A percentile compares a stretch with the other conserved stretches of the same genome.
Conservation (phyloP, 1,139 yeast species). For the Sugiyamaella novakii region DNA sequence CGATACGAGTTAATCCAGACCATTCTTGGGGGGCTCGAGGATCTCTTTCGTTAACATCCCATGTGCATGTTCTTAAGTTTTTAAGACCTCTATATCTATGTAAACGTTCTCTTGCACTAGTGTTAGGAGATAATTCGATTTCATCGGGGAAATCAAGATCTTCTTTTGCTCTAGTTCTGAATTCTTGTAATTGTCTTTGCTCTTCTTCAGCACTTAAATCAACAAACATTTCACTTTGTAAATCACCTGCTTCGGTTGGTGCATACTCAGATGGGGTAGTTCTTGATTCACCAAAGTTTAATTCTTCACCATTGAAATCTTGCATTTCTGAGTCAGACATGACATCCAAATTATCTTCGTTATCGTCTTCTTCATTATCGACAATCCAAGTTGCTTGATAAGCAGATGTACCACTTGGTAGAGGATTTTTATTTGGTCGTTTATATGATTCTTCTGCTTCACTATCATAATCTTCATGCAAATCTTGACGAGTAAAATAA, state of each 20-base stretch:
- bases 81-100: conserved; percentile 83
- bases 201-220: conserved; percentile 85
- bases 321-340: conserved; percentile 39
- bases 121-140: conserved; percentile 75
- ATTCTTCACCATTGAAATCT: conserved; percentile 26
- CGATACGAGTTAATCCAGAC: conserved; percentile 71
- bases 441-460: conserved; percentile 37
- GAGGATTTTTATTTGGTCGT: conserved; percentile 40
- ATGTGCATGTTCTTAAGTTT: conserved; percentile 72
- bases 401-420: conserved; percentile 89
- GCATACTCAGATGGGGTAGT: conserved; percentile 37
- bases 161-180: conserved; percentile 70
- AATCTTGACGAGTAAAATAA: conserved; percentile 52
- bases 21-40: conserved; percentile 76
- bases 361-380: conserved; percentile 57
- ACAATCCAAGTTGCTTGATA: conserved; percentile 93
- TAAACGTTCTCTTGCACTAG: conserved; percentile 73
- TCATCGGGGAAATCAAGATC: conserved; percentile 97
- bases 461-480: conserved; percentile 31
- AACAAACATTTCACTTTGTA: conserved; percentile 62
- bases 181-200: conserved; percentile 69
- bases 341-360: conserved; percentile 49
- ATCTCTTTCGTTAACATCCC: conserved; percentile 88
- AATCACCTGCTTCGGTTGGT: conserved; percentile 52
- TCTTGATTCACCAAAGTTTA: conserved; percentile 23